Evolutionary conservation across 2,329 filamentous ascomycete species (phyloP), one percentile per base, ranked within the genome.

Genomic region (Aspergillus japonicus): DNA sequence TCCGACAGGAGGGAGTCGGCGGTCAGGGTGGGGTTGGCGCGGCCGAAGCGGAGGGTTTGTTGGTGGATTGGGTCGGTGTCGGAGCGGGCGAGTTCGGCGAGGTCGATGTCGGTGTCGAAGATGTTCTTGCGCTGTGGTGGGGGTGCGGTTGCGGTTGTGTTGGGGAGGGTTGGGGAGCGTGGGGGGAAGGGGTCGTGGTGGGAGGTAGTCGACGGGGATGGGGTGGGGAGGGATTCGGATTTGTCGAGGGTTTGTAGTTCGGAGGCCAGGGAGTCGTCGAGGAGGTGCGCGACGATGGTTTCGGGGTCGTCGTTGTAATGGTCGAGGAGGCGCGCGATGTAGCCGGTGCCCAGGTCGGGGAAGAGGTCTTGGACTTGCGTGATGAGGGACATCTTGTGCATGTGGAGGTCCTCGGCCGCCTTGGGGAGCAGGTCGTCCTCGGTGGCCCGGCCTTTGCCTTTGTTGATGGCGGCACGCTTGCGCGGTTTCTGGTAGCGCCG

Each of bases 321-420:
- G 68, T 94, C 89, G 24, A 97, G 81, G 10, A 96, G 82, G 67
- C 85, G 89, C 19, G 90, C 83, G 16, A 98, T 81, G 71, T 96
- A 98, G 0, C 84, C 90, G 4, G 90, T 88, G 5, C 93, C 92
- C 10, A 98, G 80, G 63, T 96, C 87, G 0, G 94, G 92, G 70
- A 98, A 97, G 0, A 98, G 81, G 71, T 99, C 94, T 71, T 96
- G 92, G n/a, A 99, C 83, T 73, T 96, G 91, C 0, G 89, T 89
- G 54, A 98, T 87, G 52, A 94, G 85, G 67, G 89, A 93, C 85
- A 96, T 89, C 47, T 83, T 87, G 74, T 96, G 92, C 23, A 94
- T 79, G 69, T 95, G 91, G 35, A 93, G 79, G 48, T 82, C 80
- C 8, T 75, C 77, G 53, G 77, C 69, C 2, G 70, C 69, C 39